Base-by-base conservation (phyloP, 2,329 filamentous ascomycete species). In the Albifimbria verrucaria region DNA sequence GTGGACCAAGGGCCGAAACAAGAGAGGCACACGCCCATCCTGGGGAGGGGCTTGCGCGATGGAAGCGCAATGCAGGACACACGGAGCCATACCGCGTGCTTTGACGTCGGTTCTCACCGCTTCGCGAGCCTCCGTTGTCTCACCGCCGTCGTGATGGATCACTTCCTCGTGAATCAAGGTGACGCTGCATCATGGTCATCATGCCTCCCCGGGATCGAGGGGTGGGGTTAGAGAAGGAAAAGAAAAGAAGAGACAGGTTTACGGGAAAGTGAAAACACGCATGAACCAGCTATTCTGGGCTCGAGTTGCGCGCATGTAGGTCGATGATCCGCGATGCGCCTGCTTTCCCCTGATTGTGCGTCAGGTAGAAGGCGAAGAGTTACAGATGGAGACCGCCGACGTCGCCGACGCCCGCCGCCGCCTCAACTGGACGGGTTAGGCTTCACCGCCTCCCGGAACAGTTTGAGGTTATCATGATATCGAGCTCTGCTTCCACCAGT, bases 381-480 rank as follows among this genome's bases (percentile, higher is more conserved):
- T n/a, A n/a, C n/a, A n/a, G n/a, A n/a, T n/a, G n/a, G n/a, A n/a
- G n/a, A n/a, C n/a, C 17, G 20, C 15, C 42, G 42, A 21, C 42
- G 20, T n/a, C n/a, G n/a, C n/a, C n/a, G n/a, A n/a, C n/a, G n/a
- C n/a, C n/a, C n/a, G n/a, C n/a, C n/a, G n/a, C n/a, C n/a, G n/a
- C n/a, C n/a, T n/a, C n/a, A n/a, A n/a, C n/a, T n/a, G n/a, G n/a
- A n/a, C n/a, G n/a, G 21, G 44, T 52, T 24, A 23, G 50, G 50
- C 50, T 36, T 52, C 50, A 52, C 50, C 50, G 50, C 50, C 50
- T 20, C 25, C 11, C 21, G 18, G 28, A 12, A 45, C n/a, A n/a
- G n/a, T n/a, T n/a, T n/a, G n/a, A n/a, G n/a, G n/a, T n/a, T n/a
- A n/a, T n/a, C n/a, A n/a, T n/a, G n/a, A n/a, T n/a, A n/a, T n/a